phyloP scores from a whole-genome alignment of 495 filamentous ascomycete species.

The Tuber indicum region DNA sequence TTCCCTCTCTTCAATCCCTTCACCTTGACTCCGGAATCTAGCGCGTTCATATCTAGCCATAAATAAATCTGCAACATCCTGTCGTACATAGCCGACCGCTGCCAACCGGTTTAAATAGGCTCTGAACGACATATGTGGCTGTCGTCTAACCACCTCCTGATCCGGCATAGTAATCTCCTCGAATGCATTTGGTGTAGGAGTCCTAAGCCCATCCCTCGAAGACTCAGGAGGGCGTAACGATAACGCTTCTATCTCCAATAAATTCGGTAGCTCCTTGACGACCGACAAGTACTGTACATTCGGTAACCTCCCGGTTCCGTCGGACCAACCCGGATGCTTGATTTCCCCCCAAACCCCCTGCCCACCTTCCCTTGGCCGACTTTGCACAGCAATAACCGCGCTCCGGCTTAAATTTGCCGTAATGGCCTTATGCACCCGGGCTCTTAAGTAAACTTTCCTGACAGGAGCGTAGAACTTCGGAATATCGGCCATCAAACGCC shows the following conservation, averaged over 20 bases:
- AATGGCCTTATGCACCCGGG: conserved; percentile 68
- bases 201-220: conserved; percentile 46
- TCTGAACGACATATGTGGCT: conserved; percentile 66
- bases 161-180: conserved; percentile 46
- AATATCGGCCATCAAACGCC: conserved; percentile 68
- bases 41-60: conserved; percentile 72
- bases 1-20: conserved; percentile 55
- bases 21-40: conserved; percentile 52
- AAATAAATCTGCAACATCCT: conserved; percentile 56
- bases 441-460: conserved; percentile 68
- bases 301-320: conserved; percentile 59
- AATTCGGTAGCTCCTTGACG: conserved; percentile 77
- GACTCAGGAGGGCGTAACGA: conserved; percentile 63
- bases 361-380: conserved; percentile 50
- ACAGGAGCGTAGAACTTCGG: conserved; percentile 77
- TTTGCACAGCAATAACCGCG: conserved; percentile 72
- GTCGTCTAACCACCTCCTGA: conserved; percentile 64
- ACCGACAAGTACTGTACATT: conserved; percentile 74
- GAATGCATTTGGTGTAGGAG: background rate
- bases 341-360: conserved; percentile 46
- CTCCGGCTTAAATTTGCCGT: conserved; percentile 63
- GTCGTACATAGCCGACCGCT: conserved; percentile 56
- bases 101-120: conserved; percentile 72
- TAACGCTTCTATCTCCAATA: conserved; percentile 92
- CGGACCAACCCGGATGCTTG: conserved; percentile 79